Evolutionary conservation across 106 monocot genomes (phyloP).

Genomic region (Acorus gramineus): DNA sequence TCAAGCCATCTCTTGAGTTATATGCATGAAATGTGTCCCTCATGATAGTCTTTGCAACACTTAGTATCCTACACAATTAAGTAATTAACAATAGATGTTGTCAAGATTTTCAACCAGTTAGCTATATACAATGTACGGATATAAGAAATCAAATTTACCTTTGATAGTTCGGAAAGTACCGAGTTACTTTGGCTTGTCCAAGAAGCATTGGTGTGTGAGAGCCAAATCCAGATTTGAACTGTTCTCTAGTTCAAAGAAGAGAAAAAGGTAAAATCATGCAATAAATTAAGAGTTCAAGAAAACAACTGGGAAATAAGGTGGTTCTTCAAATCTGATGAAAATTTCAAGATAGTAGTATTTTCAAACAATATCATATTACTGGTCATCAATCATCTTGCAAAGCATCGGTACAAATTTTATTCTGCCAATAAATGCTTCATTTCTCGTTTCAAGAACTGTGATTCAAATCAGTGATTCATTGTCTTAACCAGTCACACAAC

Average conservation of each 20-base stretch:
- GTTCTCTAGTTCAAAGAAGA: constrained; percentile 42
- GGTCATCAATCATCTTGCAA: too few species aligned
- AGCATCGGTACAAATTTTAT: too few species aligned
- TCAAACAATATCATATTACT: too few species aligned
- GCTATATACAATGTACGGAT: not conserved
- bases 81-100: not conserved
- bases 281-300: not conserved
- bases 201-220: constrained; percentile 89
- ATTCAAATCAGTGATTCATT: too few species aligned
- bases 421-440: too few species aligned
- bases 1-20: constrained; percentile 46
- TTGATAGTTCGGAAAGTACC: constrained; percentile 72
- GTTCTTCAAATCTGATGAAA: too few species aligned
- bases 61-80: constrained; percentile 36
- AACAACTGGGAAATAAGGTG: not conserved
- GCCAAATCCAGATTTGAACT: constrained; percentile 88
- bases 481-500: too few species aligned
- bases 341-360: too few species aligned
- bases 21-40: constrained; percentile 37
- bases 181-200: constrained; percentile 89
- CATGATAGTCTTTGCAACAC: constrained; percentile 55
- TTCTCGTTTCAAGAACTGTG: too few species aligned
- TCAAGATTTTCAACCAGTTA: not conserved
- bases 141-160: constrained; percentile 30
- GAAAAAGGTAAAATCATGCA: not conserved